These are phyloP conservation scores for Luvunga scandens DNA, from an alignment of 345 rosid species.

Conservation along the genomic window DNA sequence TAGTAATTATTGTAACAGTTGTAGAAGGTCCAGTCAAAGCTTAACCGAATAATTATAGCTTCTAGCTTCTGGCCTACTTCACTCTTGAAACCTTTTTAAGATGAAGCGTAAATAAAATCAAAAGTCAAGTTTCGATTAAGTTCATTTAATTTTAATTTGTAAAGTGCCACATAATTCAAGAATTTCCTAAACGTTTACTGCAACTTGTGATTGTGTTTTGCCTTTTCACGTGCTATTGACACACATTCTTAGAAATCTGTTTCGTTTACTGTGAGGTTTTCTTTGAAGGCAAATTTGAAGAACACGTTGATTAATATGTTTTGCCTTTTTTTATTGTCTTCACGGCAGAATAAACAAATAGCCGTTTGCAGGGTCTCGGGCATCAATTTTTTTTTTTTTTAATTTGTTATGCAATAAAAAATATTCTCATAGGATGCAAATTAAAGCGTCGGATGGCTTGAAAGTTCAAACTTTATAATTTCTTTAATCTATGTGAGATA, in stretches of 20 bases:
- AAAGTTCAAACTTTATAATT: too few relatives aligned
- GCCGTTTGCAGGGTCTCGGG: neutral
- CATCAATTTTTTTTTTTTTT: too few relatives aligned
- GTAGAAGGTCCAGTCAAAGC: neutral
- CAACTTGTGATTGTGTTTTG: slow-evolving; percentile 1
- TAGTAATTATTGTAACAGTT: too few relatives aligned
- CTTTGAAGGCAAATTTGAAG: too few relatives aligned
- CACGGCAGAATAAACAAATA: neutral
- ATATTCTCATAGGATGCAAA: too few relatives aligned
- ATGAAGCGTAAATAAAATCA: neutral
- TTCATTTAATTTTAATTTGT: neutral
- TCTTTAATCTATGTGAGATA: too few relatives aligned
- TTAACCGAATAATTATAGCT: neutral
- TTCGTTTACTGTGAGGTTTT: too few relatives aligned
- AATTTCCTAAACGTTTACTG: neutral
- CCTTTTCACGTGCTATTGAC: slow-evolving; percentile 1
- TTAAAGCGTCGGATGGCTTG: too few relatives aligned
- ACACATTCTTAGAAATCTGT: neutral
- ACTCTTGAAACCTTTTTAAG: neutral
- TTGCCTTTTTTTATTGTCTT: neutral
- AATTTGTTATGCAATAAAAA: too few relatives aligned
- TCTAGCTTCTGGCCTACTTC: neutral
- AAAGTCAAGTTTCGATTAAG: neutral
- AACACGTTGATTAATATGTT: neutral
- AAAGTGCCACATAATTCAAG: neutral